A percentile compares a stretch with the other conserved stretches of the same genome.
These are phyloP conservation scores for Globisporangium barbulae DNA, from an alignment of 352 stramenopile species.

Conservation along the genomic window DNA sequence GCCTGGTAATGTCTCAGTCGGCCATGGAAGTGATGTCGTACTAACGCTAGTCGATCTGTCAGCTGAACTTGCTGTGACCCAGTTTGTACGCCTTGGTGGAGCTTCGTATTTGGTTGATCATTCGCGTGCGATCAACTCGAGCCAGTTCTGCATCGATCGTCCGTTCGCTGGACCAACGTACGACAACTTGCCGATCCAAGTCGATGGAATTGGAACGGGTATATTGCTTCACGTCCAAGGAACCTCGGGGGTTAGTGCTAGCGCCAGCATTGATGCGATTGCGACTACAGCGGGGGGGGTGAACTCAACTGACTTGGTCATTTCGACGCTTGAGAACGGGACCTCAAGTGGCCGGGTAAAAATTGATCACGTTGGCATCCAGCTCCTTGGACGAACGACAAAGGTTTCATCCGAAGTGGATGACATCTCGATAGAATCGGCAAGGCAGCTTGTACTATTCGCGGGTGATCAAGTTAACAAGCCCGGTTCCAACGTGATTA, in stretches of 20 bases:
- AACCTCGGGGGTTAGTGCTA: constrained; percentile 10
- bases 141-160: constrained; percentile 45
- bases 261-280: constrained; percentile 37
- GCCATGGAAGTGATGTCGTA: constrained; percentile 42
- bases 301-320: constrained; percentile 31
- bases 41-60: constrained; percentile 41
- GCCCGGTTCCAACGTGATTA: constrained; percentile 27
- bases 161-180: constrained; percentile 41
- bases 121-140: constrained; percentile 23
- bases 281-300: constrained; percentile 14
- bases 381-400: constrained; percentile 34
- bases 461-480: constrained; percentile 37
- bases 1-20: constrained; percentile 45
- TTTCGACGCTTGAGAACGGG: constrained; percentile 32
- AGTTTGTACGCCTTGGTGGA: constrained; percentile 51
- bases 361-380: constrained; percentile 32
- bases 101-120: constrained; percentile 49
- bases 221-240: constrained; percentile 40
- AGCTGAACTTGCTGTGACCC: constrained; percentile 23
- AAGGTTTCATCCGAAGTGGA: constrained; percentile 43
- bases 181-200: constrained; percentile 47
- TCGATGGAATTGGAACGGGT: constrained; percentile 45
- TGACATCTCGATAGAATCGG: constrained; percentile 29
- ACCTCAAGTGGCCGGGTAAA: constrained; percentile 28
- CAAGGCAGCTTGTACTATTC: constrained; percentile 26